Conservation (phyloP, 2,329 filamentous ascomycete species). For the Ceratocystis eucalypticola region DNA sequence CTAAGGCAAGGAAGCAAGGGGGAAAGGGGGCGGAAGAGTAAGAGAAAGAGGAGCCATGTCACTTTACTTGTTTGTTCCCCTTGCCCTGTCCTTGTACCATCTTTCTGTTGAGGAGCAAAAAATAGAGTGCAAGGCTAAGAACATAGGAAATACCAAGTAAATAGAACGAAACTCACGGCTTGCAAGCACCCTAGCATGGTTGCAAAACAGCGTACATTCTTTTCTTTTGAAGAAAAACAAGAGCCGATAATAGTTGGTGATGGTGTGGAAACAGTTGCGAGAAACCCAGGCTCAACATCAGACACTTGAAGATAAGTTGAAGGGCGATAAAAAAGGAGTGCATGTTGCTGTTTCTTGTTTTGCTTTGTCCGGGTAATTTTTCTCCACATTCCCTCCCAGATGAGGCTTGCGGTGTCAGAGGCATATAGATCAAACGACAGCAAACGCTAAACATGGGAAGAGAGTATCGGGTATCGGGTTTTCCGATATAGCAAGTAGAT, state of each 20-base stretch:
- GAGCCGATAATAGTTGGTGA: no score
- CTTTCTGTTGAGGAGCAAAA: not conserved
- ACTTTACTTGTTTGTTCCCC: no score
- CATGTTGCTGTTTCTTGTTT: no score
- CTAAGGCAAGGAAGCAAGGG: not conserved
- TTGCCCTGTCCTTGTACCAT: no score
- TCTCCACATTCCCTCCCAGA: not conserved
- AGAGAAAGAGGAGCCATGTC: not conserved
- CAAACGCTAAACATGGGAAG: not conserved
- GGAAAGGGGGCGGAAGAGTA: not conserved
- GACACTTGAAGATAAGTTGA: not conserved
- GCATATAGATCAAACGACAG: not conserved
- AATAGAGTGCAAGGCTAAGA: not conserved
- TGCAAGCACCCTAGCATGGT: not conserved
- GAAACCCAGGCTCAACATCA: not conserved
- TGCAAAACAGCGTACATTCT: not conserved
- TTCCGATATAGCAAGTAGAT: not conserved
- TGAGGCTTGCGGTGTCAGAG: constrained; percentile 3
- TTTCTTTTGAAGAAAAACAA: not conserved
- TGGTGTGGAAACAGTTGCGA: no score
- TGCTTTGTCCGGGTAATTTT: no score
- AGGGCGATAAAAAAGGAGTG: no score
- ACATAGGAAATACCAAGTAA: no score
- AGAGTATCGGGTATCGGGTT: not conserved
- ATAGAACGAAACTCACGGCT: no score